phyloP scores from a whole-genome alignment of 306 rosid species.

The Rosa lucieae region DNA sequence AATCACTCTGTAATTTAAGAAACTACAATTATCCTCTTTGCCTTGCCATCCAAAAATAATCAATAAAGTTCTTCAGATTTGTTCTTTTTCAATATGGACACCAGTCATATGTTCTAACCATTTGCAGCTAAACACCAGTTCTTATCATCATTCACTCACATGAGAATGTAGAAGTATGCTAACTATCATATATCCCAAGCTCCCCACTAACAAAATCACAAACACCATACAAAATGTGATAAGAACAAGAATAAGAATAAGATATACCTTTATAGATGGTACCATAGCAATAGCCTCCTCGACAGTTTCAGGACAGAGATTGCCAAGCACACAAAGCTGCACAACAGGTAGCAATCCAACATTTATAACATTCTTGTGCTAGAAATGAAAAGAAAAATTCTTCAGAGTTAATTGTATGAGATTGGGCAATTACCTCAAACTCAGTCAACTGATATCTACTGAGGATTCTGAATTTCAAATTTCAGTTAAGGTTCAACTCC shows the following conservation, averaged over 20 bases:
- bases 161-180: neutral
- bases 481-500: constrained; percentile 54
- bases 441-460: constrained; percentile 87
- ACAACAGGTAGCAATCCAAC: constrained; percentile 22
- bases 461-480: constrained; percentile 56
- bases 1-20: neutral
- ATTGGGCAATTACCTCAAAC: constrained; percentile 65
- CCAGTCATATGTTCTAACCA: neutral
- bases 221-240: neutral
- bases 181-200: neutral
- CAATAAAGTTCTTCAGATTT: neutral
- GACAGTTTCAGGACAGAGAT: constrained; percentile 99
- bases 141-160: neutral
- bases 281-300: constrained; percentile 99
- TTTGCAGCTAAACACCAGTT: neutral
- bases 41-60: neutral
- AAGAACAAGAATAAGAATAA: too few species aligned
- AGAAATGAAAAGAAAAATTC: neutral
- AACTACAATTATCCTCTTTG: neutral
- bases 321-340: constrained; percentile 97
- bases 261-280: constrained; percentile 81
- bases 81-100: neutral
- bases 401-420: neutral
- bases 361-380: neutral
- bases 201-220: neutral